These are phyloP conservation scores for Aspergillus versicolor DNA, from an alignment of 2,329 filamentous ascomycete species.

Conservation along the genomic window DNA sequence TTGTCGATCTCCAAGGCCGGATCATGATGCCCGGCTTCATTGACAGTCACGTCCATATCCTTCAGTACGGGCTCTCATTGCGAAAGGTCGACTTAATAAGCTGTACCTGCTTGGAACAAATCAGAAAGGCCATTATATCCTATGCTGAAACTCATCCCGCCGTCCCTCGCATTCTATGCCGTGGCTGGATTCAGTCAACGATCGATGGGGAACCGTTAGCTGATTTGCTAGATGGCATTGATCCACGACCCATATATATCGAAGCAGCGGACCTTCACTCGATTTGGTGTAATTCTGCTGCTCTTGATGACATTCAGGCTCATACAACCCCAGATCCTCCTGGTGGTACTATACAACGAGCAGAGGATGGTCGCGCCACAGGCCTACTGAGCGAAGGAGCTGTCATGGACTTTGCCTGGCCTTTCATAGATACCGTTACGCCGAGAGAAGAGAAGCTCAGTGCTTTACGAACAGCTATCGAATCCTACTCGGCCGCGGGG, in stretches of 20 bases:
- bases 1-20: conserved; percentile 35
- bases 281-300: conserved; percentile 50
- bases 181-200: conserved; percentile 51
- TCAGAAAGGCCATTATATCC: conserved; percentile 38
- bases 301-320: conserved; percentile 45
- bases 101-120: conserved; percentile 43
- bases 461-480: conserved; percentile 41
- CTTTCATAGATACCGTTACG: conserved; percentile 43
- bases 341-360: conserved; percentile 48
- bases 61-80: conserved; percentile 48
- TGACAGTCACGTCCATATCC: conserved; percentile 44
- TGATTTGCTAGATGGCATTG: conserved; percentile 47
- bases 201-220: conserved; percentile 45
- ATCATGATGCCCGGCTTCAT: conserved; percentile 49
- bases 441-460: conserved; percentile 43
- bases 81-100: conserved; percentile 44
- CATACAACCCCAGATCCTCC: conserved; percentile 41
- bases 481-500: conserved; percentile 44
- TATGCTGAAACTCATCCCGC: conserved; percentile 40
- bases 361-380: conserved; percentile 39
- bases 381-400: conserved; percentile 49
- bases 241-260: conserved; percentile 50
- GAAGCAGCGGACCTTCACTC: conserved; percentile 51
- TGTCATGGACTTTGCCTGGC: conserved; percentile 48
- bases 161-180: conserved; percentile 45